Evolutionary conservation across 164 flowering plant genomes (phyloP).

Genomic region (Cinnamomum chago): DNA sequence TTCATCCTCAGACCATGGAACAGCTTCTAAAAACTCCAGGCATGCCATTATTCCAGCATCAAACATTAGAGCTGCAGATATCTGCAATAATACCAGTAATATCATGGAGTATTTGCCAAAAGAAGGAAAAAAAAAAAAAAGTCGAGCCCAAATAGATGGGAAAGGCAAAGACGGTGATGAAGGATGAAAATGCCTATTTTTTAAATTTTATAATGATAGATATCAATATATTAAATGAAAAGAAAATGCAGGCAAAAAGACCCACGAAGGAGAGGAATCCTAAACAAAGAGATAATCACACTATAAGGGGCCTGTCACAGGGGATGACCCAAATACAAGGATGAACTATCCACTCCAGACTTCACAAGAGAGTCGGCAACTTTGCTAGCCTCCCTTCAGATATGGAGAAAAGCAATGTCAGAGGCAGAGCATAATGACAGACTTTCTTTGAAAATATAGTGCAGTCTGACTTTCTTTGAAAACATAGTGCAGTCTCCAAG

Average conservation of each 20-base stretch:
- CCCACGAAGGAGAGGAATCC: too few species aligned
- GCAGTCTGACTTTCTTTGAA: too few species aligned
- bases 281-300: neutral
- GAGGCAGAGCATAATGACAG: too few species aligned
- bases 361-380: too few species aligned
- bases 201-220: neutral
- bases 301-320: neutral
- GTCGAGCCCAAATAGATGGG: neutral
- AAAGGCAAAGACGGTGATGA: too few species aligned
- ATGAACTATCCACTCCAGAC: neutral
- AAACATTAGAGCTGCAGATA: slow-evolving; percentile 66
- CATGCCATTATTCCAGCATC: slow-evolving; percentile 67
- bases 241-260: neutral
- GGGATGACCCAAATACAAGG: neutral
- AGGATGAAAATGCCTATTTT: neutral
- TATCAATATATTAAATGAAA: neutral
- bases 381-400: too few species aligned
- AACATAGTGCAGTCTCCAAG: too few species aligned
- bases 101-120: slow-evolving; percentile 4
- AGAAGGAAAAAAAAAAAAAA: neutral
- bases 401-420: too few species aligned
- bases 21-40: slow-evolving; percentile 76
- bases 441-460: too few species aligned
- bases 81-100: slow-evolving; percentile 38
- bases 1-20: slow-evolving; percentile 91